Percentiles rank a stretch among this genome's conserved stretches.
Conservation (phyloP, 176 grass and related monocot genomes). For the Guadua angustifolia region DNA sequence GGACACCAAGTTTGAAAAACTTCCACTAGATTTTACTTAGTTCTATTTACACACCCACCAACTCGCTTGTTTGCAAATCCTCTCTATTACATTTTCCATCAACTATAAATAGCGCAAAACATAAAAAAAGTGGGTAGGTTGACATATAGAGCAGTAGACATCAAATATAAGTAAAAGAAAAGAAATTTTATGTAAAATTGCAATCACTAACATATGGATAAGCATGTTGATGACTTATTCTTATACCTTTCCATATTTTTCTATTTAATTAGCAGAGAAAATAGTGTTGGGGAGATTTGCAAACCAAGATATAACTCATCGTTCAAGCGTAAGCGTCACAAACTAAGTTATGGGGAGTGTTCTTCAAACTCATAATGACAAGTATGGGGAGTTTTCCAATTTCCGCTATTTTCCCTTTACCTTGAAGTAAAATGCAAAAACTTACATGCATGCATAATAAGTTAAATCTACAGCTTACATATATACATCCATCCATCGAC, state of each 20-base stretch:
- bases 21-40: not conserved
- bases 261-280: not conserved
- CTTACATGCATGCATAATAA: too few species aligned
- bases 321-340: too few species aligned
- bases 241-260: not conserved
- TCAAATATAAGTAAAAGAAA: not conserved
- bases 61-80: not conserved
- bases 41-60: not conserved
- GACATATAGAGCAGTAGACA: not conserved
- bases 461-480: too few species aligned
- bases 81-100: not conserved
- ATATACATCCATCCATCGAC: too few species aligned
- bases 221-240: not conserved
- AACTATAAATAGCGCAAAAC: not conserved
- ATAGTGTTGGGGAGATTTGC: not conserved
- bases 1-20: not conserved
- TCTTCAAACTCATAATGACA: too few species aligned
- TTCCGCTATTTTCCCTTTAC: too few species aligned
- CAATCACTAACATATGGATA: not conserved
- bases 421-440: too few species aligned
- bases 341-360: too few species aligned
- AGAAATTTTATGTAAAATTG: not conserved
- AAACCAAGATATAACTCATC: not conserved
- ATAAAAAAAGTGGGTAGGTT: too few species aligned
- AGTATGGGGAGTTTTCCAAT: too few species aligned